Evolutionary conservation across 169 alveolate species (phyloP), one percentile per base, ranked within the genome.

Genomic region (Babesia ovata): DNA sequence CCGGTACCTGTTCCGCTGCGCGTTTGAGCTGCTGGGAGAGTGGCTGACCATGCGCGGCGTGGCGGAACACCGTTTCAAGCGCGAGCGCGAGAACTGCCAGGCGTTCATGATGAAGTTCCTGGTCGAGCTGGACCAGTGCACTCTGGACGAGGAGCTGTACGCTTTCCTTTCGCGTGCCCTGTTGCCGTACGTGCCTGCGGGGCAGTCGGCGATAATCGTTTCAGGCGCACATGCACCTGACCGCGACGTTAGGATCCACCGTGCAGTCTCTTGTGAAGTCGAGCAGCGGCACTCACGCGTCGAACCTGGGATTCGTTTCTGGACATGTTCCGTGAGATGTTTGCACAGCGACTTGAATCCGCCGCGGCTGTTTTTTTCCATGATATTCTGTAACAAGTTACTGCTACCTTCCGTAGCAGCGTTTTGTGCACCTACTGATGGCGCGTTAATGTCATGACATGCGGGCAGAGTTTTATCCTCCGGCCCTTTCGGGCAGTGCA

Each of bases 21-120:
- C 79, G 9, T 85, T 82, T 77, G 67, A 88, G 29, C 61, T 89
- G 63, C 67, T 89, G 22, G 86, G 73, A 60, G 86, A 82, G 67
- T 89, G 94, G 94, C 66, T 89, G 77, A 81, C 86, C 33, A 74
- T n/a, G 22, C 42, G 71, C 19, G 56, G 26, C 42, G 58, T 66
- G 54, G 82, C 88, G 39, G 88, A 81, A 53, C 69, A 65, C 50
- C 72, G 70, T 13, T 81, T 81, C 62, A 81, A 46, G 44, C 26
- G 58, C 26, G 85, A 81, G 44, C 70, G 46, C 4, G 70, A 72
- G 10, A 72, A 81, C 70, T 69, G 84, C 56, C 88, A 63, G 72
- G 45, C 58, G 53, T 74, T 67, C 73, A 81, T 81, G 88, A 45
- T 81, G 66, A 81, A 81, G 62, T 81, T 81, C 57, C 21, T 81